These are phyloP conservation scores for Ogataea trehaloabstinens DNA, from an alignment of 805 yeast species.

Conservation along the genomic window DNA sequence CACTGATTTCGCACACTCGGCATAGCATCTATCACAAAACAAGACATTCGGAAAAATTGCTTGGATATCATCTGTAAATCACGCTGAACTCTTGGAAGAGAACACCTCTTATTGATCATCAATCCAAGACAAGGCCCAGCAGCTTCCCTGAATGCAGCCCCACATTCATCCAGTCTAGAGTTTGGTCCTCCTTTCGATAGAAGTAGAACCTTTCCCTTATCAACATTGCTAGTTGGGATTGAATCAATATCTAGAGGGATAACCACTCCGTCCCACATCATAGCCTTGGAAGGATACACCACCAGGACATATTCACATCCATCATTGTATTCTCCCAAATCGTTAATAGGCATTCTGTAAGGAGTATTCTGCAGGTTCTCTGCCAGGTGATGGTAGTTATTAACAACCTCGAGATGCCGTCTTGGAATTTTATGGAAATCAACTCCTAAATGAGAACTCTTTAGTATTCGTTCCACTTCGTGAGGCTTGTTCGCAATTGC, in stretches of 20 bases:
- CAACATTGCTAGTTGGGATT: conserved; percentile 54
- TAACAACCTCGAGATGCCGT: conserved; percentile 31
- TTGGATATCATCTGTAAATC: conserved; percentile 67
- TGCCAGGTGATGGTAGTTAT: conserved; percentile 24
- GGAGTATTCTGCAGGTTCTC: conserved; percentile 12
- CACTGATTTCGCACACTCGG: conserved; percentile 52
- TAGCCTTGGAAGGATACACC: conserved; percentile 75
- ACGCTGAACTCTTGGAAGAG: conserved; percentile 67
- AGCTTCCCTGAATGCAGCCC: conserved; percentile 54
- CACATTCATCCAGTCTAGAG: conserved; percentile 51
- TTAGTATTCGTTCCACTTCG: conserved; percentile 43
- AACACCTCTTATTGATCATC: conserved; percentile 64
- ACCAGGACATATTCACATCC: conserved; percentile 62
- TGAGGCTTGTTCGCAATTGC: conserved; percentile 43
- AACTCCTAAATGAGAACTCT: conserved; percentile 51
- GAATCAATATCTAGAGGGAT: conserved; percentile 49
- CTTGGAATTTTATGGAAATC: conserved; percentile 38
- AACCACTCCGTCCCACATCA: conserved; percentile 87
- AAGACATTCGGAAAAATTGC: conserved; percentile 64
- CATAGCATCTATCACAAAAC: conserved; percentile 61
- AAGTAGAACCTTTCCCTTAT: conserved; percentile 63
- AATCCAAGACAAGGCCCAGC: conserved; percentile 53
- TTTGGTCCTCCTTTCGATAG: conserved; percentile 68
- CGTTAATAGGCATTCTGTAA: conserved; percentile 5
- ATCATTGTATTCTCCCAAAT: conserved; percentile 13